Evolutionary conservation across 257 asterid species (phyloP), one percentile per base, ranked within the genome.

Genomic region (Sherardia arvensis): DNA sequence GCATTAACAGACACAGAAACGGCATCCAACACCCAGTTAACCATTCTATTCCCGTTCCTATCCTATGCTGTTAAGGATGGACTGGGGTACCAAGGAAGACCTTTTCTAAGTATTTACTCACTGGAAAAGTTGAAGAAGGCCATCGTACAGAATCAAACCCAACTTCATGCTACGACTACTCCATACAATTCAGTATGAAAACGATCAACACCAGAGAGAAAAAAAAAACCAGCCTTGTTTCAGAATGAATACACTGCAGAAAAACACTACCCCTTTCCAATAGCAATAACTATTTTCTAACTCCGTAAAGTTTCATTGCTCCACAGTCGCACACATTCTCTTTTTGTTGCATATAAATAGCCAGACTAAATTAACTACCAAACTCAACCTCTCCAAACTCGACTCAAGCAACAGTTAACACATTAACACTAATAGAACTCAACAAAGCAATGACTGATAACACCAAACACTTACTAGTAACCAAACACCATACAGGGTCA

Each of bases 341-440:
- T 18, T 45, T 27, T 3, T 18, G 55, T 14, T 25, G 26, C 54
- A 43, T 27, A 27, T 28, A 29, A 27, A 62, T 18, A 25, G 53
- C 5, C 26, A 62, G 11, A 4, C 57, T 45, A 62, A 64, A 29
- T 34, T 48, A 48, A 28, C 59, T n/a, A 34, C 26, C 36, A 15
- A 64, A 33, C 38, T 49, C 62, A 49, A 34, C 28, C 55, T 45
- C 29, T 51, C 36, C 61, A 45, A 60, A 34, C 54, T 36, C 29
- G 47, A 64, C 7, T 36, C 15, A 12, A 61, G 15, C 48, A 48
- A 68, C 27, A 61, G 43, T 15, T 61, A 29, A 28, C 23, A 17
- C 20, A 25, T 48, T 21, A 58, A 20, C 11, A 6, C 59, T n/a
- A 20, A 30, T 45, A 67, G 57, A 45, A 40, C 57, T 62, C 27